These are phyloP conservation scores for Verbascum thapsus DNA, from an alignment of 257 asterid genomes.

Conservation along the genomic window DNA sequence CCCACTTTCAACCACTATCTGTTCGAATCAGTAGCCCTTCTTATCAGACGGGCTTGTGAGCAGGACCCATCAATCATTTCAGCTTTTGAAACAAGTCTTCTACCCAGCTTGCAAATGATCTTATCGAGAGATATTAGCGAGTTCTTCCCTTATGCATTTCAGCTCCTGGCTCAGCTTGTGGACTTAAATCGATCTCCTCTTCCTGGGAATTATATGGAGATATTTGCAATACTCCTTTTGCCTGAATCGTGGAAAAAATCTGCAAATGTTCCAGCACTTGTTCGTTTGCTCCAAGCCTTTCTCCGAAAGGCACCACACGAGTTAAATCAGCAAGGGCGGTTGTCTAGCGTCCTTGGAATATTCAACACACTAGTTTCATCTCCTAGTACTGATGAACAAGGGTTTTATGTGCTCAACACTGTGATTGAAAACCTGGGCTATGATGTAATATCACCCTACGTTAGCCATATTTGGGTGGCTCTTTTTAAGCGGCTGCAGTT, in stretches of 20 bases:
- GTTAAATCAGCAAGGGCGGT: slow-evolving; percentile 74
- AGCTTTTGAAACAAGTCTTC: slow-evolving; percentile 71
- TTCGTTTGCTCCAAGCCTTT: slow-evolving; percentile 89
- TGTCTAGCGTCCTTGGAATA: slow-evolving; percentile 75
- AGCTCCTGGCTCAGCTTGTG: slow-evolving; percentile 93
- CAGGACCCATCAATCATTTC: slow-evolving; percentile 71
- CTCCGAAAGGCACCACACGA: slow-evolving; percentile 85
- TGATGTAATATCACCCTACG: slow-evolving; percentile 63
- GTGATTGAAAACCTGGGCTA: slow-evolving; percentile 83
- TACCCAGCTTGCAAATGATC: slow-evolving; percentile 72
- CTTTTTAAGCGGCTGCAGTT: slow-evolving; percentile 69
- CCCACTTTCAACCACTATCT: slow-evolving; percentile 84
- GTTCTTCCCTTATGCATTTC: slow-evolving; percentile 91
- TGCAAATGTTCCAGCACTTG: slow-evolving; percentile 90
- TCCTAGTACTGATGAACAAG: slow-evolving; percentile 79
- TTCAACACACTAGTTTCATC: slow-evolving; percentile 65
- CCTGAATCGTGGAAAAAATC: slow-evolving; percentile 89
- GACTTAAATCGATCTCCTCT: slow-evolving; percentile 67
- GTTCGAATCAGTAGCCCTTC: slow-evolving; percentile 85
- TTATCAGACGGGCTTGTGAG: slow-evolving; percentile 74
- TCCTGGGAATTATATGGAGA: slow-evolving; percentile 71
- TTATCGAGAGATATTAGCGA: slow-evolving; percentile 70
- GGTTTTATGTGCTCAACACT: slow-evolving; percentile 91
- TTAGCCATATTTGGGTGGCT: slow-evolving; percentile 73
- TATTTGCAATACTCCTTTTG: slow-evolving; percentile 70